phyloP scores from a whole-genome alignment of 495 filamentous ascomycete species.

The Penicillium arizonense region DNA sequence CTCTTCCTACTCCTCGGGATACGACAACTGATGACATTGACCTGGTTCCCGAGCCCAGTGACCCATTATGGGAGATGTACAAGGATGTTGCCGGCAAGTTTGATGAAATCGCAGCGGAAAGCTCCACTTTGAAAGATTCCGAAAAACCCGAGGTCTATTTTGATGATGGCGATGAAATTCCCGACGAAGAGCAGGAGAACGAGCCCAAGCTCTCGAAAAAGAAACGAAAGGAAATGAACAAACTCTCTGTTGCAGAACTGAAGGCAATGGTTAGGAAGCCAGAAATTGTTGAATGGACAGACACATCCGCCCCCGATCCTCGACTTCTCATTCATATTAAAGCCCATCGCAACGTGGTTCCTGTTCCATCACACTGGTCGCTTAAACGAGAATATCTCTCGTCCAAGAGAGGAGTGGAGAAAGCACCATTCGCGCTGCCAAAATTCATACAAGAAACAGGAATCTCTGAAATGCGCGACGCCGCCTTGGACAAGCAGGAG shows the following conservation, averaged over 20 bases:
- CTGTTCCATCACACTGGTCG: constrained; percentile 91
- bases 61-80: constrained; percentile 81
- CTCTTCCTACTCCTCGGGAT: constrained; percentile 21
- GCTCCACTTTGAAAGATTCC: constrained; percentile 58
- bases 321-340: constrained; percentile 91
- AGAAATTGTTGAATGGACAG: constrained; percentile 96
- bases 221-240: constrained; percentile 84
- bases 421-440: constrained; percentile 85
- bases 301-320: constrained; percentile 89
- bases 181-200: constrained; percentile 72
- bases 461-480: constrained; percentile 96
- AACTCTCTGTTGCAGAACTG: constrained; percentile 90
- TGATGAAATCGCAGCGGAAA: constrained; percentile 54
- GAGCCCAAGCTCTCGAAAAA: constrained; percentile 83
- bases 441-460: constrained; percentile 98
- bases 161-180: constrained; percentile 84
- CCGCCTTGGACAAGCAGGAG: constrained; percentile 91
- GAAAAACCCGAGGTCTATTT: constrained; percentile 89
- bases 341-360: constrained; percentile 90
- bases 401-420: constrained; percentile 93
- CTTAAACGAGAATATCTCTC: constrained; percentile 96
- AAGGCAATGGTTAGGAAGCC: constrained; percentile 90
- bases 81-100: constrained; percentile 79
- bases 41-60: constrained; percentile 54
- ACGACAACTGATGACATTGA: constrained; percentile 30